Evolutionary conservation across 768 basidiomycete genomes (phyloP), one percentile per base, ranked within the genome.

Genomic region (Mycena chlorophos): DNA sequence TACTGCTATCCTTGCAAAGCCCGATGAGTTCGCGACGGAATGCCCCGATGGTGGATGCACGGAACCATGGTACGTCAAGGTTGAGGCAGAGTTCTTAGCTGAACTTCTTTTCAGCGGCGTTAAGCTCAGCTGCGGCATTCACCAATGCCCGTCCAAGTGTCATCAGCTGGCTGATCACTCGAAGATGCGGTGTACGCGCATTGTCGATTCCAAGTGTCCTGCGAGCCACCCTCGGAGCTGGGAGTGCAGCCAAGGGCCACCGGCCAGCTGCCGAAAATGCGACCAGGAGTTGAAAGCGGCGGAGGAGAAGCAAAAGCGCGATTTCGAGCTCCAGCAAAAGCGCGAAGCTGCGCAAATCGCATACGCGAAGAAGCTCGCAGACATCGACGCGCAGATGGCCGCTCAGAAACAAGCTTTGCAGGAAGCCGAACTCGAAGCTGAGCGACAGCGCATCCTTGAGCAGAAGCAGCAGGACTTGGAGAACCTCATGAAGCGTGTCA

Each of bases 21-120:
- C 81, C 0, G 68, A 61, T 2, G 78, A 85, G 12, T 89, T 88
- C 45, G 78, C 83, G 8, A 54, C 52, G 14, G 51, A 75, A 20
- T 75, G 76, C 56, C 86, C 86, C 0, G 85, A 86, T 48, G 87
- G 87, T 8, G 87, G 87, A 2, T 89, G 87, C 56, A 67, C 56
- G 2, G 73, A 78, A 56, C 77, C 80, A 43, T 89, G 87, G 87
- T 87, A 69, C 45, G 75, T 63, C 13, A 22, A 37, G 20, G 23
- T 55, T 40, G 31, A 37, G 8, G 19, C 31, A n/a, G n/a, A n/a
- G 42, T 1, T 17, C 38, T 22, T 39, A 16, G 30, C 52, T 54
- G 20, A 39, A 48, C 4, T 16, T 46, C 14, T 38, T 3, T 20
- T 38, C 29, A 88, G 87, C 58, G 79, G 78, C 19, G 66, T 63